Evolutionary conservation across 306 rosid species (phyloP), one percentile per base, ranked within the genome.

Genomic region (Quercus agrifolia): DNA sequence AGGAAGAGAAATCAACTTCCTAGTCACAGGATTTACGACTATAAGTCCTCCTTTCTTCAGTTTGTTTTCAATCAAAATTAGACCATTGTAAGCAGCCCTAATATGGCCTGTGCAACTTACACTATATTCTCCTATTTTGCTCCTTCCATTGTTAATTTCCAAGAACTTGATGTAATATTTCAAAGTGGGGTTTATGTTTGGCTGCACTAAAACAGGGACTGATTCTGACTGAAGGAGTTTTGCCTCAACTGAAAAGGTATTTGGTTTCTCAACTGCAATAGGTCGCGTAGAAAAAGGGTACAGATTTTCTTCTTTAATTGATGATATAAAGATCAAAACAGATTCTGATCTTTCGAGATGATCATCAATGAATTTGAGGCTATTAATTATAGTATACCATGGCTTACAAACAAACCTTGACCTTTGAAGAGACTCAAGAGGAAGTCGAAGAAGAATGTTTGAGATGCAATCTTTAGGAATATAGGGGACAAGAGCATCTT

Each of bases 21-120:
- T 74, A 17, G 92, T 88, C 78, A 88, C 92, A 2, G 92, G 89
- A 77, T 88, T 88, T 67, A 83, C n/a, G 56, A 84, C 77, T 30
- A 84, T 74, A 4, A 88, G 80, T 72, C 86, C 85, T 69, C 83
- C 88, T 41, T 68, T 85, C 80, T 88, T 86, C 76, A 77, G 23
- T 55, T 58, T 74, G 78, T 84, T 81, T 62, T 86, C 88, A 5
- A 88, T 83, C 81, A 88, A 77, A 41, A 88, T 79, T 74, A 88
- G 81, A 68, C 92, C 92, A 56, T 82, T 82, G 85, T 86, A 86
- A 54, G 88, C 62, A 41, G 88, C 86, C 79, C 86, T 78, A 66
- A 88, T 77, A 12, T 68, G 69, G 23, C 88, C 89, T 46, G 54
- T 55, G 66, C 88, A 86, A 52, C 75, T 79, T 30, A 86, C 33